phyloP scores from a whole-genome alignment of 1,284 basidiomycete genomes.

The Schizophyllum commune region DNA sequence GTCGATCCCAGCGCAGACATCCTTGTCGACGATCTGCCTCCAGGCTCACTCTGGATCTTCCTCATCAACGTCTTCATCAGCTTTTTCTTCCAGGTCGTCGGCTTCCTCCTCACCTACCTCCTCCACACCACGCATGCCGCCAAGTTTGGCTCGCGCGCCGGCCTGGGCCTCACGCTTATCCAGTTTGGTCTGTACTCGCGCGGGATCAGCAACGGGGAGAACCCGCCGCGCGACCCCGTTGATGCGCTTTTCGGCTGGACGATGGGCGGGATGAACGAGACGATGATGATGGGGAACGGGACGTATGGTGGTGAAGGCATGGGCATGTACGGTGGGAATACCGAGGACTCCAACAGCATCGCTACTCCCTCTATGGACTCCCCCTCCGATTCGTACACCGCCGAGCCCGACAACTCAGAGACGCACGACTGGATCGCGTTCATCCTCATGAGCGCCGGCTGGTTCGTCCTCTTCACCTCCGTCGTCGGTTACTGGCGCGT shows the following conservation, averaged over 20 bases:
- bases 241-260: conserved; percentile 19
- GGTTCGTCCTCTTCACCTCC: conserved; percentile 56
- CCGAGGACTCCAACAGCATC: neutral
- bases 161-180: conserved; percentile 91
- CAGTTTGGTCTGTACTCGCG: conserved; percentile 73
- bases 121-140: conserved; percentile 93
- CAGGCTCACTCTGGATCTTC: conserved; percentile 67
- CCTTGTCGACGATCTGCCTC: conserved; percentile 69
- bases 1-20: conserved; percentile 48
- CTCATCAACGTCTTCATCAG: conserved; percentile 79
- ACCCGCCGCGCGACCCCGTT: neutral
- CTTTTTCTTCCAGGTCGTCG: conserved; percentile 88
- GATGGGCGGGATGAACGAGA: conserved; percentile 3
- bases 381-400: neutral
- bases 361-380: conserved; percentile 3
- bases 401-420: neutral
- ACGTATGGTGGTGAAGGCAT: neutral
- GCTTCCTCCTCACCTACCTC: conserved; percentile 90
- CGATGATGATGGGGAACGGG: neutral
- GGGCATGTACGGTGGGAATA: neutral
- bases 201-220: neutral
- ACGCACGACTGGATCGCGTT: conserved; percentile 81
- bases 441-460: conserved; percentile 86
- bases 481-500: conserved; percentile 18
- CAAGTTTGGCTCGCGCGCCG: conserved; percentile 90